phyloP scores from a whole-genome alignment of 257 asterid species.

The Osmanthus fragrans region DNA sequence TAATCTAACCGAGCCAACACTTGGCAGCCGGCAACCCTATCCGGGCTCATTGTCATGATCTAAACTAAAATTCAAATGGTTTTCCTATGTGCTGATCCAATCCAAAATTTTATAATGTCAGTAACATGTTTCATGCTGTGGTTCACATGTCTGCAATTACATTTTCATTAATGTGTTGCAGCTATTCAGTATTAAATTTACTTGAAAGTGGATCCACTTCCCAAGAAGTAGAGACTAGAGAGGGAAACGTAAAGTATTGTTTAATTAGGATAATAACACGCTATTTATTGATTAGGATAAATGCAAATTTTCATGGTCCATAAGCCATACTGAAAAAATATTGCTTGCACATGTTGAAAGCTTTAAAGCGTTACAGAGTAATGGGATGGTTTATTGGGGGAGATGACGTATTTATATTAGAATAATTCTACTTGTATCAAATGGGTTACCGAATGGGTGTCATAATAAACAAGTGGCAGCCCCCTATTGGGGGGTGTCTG shows the following conservation, averaged over 20 bases:
- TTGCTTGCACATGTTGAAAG: not conserved
- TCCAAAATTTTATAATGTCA: conserved; percentile 2
- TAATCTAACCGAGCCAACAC: no score
- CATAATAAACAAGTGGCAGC: no score
- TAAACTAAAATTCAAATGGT: not conserved
- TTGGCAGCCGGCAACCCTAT: not conserved
- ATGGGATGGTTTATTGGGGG: not conserved
- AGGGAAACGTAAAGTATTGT: not conserved
- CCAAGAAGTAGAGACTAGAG: not conserved
- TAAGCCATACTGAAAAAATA: not conserved
- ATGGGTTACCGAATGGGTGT: no score
- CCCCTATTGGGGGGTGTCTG: no score
- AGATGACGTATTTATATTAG: no score
- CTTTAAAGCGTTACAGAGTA: not conserved
- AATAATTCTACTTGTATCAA: no score
- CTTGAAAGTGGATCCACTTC: not conserved
- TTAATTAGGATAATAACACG: not conserved
- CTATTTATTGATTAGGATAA: not conserved
- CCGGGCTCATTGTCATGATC: not conserved
- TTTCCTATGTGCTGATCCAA: not conserved
- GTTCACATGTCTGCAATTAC: conserved; percentile 22
- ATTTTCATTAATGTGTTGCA: conserved; percentile 28
- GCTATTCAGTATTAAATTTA: conserved; percentile 4
- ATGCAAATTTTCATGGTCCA: not conserved
- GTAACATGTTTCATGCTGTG: conserved; percentile 15